Conservation (phyloP, 2,329 filamentous ascomycete species). For the Xylaria sp. region DNA sequence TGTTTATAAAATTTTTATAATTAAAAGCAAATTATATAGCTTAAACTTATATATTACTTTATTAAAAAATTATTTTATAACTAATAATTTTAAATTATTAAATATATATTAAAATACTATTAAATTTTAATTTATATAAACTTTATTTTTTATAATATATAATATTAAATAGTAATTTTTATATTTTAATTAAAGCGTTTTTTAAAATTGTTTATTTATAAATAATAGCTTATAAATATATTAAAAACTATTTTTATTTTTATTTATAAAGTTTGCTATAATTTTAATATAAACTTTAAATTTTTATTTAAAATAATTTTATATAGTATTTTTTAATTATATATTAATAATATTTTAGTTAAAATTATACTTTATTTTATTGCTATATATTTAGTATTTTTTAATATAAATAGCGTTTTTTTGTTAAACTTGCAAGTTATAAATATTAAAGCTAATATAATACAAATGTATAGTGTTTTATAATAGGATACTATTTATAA, state of each 20-base stretch:
- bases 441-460: background rate
- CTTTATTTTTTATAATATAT: background rate
- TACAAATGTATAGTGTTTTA: background rate
- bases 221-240: slow-evolving; percentile 2
- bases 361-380: background rate
- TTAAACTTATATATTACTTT: slow-evolving; percentile 2
- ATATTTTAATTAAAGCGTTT: slow-evolving; percentile 11
- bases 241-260: background rate
- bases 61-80: background rate
- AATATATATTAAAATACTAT: slow-evolving; percentile 12
- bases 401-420: background rate
- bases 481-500: background rate
- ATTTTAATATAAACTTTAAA: slow-evolving; percentile 6
- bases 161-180: slow-evolving; percentile 11
- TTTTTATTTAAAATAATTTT: slow-evolving; percentile 10
- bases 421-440: background rate
- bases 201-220: background rate
- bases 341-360: background rate
- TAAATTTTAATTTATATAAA: slow-evolving; percentile 1
- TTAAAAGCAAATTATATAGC: background rate
- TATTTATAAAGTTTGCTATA: background rate
- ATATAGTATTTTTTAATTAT: background rate
- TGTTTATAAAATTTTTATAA: background rate
- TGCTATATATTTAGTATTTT: background rate
- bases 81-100: slow-evolving; percentile 10